A percentile compares a stretch with the other conserved stretches of the same genome.
phyloP scores from a whole-genome alignment of 2,329 filamentous ascomycete genomes.

The Fusarium compactum region DNA sequence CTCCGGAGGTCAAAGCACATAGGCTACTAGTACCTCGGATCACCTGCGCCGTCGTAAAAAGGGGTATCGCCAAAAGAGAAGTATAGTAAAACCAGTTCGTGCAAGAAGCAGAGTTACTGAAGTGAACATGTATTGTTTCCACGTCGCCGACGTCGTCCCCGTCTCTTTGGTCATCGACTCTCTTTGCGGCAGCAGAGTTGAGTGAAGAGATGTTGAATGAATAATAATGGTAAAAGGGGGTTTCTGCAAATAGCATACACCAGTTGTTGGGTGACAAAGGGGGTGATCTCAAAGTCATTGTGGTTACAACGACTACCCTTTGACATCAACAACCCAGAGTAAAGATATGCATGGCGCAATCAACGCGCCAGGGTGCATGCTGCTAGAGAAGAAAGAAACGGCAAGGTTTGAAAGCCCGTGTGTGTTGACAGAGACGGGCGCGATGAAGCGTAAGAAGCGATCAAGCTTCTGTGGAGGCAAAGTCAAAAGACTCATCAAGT shows the following conservation, averaged over 20 bases:
- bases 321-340: not conserved
- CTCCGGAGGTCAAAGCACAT: constrained; percentile 20
- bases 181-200: constrained; percentile 42
- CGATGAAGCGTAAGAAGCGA: constrained; percentile 46
- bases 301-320: not conserved
- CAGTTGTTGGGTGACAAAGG: constrained; percentile 3
- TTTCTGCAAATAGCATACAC: constrained; percentile 43
- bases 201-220: constrained; percentile 45
- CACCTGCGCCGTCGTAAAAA: constrained; percentile 46
- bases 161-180: constrained; percentile 39
- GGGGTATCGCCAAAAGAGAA: constrained; percentile 54
- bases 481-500: constrained; percentile 43
- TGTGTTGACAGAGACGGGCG: constrained; percentile 35
- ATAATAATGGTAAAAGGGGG: constrained; percentile 37
- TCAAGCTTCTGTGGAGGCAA: constrained; percentile 46
- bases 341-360: constrained; percentile 43
- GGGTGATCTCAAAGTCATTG: not conserved
- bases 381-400: constrained; percentile 44
- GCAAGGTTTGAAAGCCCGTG: constrained; percentile 38
- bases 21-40: constrained; percentile 18
- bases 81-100: constrained; percentile 47
- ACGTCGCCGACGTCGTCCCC: constrained; percentile 44
- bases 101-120: constrained; percentile 43
- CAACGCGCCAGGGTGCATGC: constrained; percentile 46
- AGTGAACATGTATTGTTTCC: constrained; percentile 43